Base-by-base conservation (phyloP, 2,329 filamentous ascomycete species). In the Diaporthe sp. region DNA sequence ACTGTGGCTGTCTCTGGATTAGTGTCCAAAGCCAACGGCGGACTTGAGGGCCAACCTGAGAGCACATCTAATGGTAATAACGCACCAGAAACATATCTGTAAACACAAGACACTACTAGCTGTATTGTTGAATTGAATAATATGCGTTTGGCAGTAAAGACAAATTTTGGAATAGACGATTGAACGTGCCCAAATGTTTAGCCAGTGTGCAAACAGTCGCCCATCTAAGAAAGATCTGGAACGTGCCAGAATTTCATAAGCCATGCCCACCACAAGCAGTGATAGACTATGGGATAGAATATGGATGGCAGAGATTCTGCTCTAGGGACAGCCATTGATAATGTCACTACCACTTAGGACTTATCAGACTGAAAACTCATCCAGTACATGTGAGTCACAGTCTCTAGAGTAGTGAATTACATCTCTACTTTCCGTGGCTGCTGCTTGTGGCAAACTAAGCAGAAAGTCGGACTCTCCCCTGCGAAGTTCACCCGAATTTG, bases 1-100 rank as follows among this genome's bases (percentile, higher is more conserved):
- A n/a, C 28, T 78, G 37, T 88, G 86, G 76, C 77, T 89, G 46
- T 69, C 65, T 31, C 34, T 69, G n/a, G 22, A 68, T 17, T 68
- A 68, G n/a, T 42, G 58, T 31, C 17, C 25, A 46, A 46, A 31
- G 39, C n/a, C 42, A 22, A 65, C 31, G n/a, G 39, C 37, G 39
- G 25, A 19, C 25, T 28, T 19, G n/a, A 31, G 37, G 59, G 39
- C 59, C 37, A 44, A 62, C 28, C 39, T 65, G 22, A 46, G 39
- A 46, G 25, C 25, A 65, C 15, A 31, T 65, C 17, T 46, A 31
- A 65, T 44, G 25, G 59, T 22, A 46, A 31, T 31, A 15, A 65
- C 7, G 4, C 39, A 65, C 59, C 4, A 44, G 58, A 10, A 61
- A 46, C 39, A 44, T 44, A 19, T 46, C 8, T 59, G 8, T 12